Evolutionary conservation across 164 flowering plant species (phyloP), one percentile per base, ranked within the genome.

Genomic region (Akebia trifoliata): DNA sequence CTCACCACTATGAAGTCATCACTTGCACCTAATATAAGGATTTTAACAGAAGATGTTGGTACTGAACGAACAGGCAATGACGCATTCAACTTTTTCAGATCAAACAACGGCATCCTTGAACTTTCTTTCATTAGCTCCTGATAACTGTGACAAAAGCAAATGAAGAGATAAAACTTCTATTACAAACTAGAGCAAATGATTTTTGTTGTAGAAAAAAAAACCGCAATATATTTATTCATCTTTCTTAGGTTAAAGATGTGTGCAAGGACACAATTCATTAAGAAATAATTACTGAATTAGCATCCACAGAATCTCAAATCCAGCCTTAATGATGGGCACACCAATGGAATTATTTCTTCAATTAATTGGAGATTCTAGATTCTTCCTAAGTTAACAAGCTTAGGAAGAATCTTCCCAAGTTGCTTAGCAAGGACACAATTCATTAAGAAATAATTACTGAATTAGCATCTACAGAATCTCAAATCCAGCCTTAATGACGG

Each of bases 1-100:
- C 54, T 74, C 73, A 91, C 98, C 90, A 92, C 98, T 50, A 88
- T 88, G 79, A 88, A 85, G 74, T 92, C 98, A 70, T 88, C 73
- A 21, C 63, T 76, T 56, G 90, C 89, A 59, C 96, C 98, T 75
- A 92, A 18, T 10, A 88, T 82, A 38, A 85, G 85, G 60, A 92
- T 53, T 44, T 77, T 44, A 40, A 78, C 47, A 54, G 76, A 71
- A 42, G 82, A 69, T 61, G 68, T 72, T 52, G 82, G 77, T 17
- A 72, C 74, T 40, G 75, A 66, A 56, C 90, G 84, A 52, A 87
- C 90, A 35, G 98, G 96, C 70, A 91, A 83, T 18, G 95, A 75
- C 35, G 88, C 77, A 64, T 91, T 91, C 30, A 91, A 85, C 82
- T 86, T 83, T 60, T 83, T 78, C 57, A 91, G 77, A 75, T 91